phyloP scores from a whole-genome alignment of 768 basidiomycete species.

The Lactifluus piperatus region DNA sequence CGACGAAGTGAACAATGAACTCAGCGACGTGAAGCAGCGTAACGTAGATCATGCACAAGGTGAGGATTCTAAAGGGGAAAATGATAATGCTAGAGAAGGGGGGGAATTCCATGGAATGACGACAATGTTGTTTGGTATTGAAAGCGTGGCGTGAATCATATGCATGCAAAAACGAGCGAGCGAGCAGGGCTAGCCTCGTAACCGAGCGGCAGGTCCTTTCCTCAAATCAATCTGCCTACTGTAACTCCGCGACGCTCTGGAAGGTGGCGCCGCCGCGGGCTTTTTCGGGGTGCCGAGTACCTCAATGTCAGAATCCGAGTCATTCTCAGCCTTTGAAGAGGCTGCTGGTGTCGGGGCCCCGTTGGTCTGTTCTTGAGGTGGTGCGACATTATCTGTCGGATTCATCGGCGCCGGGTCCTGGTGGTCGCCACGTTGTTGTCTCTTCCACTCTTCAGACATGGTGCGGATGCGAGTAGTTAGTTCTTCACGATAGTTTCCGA shows the following conservation, averaged over 20 bases:
- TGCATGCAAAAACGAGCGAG: too few relatives aligned
- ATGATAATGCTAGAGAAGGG: not conserved
- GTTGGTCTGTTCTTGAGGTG: constrained; percentile 3
- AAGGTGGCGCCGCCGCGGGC: not conserved
- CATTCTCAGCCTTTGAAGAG: constrained; percentile 8
- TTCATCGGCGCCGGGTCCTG: constrained; percentile 1
- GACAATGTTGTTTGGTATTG: not conserved
- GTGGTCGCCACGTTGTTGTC: constrained; percentile 1
- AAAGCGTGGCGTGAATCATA: not conserved
- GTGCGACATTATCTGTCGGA: not conserved
- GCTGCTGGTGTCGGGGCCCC: constrained; percentile 6
- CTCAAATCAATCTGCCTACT: not conserved
- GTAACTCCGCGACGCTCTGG: not conserved
- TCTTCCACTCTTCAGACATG: constrained; percentile 19
- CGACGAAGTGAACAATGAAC: not conserved
- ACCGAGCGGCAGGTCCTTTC: constrained; percentile 2
- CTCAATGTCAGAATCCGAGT: constrained; percentile 18
- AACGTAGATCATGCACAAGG: not conserved
- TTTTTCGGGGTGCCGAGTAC: constrained; percentile 10
- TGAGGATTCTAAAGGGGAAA: not conserved
- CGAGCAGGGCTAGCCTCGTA: not conserved
- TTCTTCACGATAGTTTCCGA: constrained; percentile 8
- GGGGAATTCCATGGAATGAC: not conserved
- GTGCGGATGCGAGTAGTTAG: constrained; percentile 5
- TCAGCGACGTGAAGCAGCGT: not conserved